Evolutionary conservation across 768 basidiomycete species (phyloP), one percentile per base, ranked within the genome.

Genomic region (Termitomyces sp.): DNA sequence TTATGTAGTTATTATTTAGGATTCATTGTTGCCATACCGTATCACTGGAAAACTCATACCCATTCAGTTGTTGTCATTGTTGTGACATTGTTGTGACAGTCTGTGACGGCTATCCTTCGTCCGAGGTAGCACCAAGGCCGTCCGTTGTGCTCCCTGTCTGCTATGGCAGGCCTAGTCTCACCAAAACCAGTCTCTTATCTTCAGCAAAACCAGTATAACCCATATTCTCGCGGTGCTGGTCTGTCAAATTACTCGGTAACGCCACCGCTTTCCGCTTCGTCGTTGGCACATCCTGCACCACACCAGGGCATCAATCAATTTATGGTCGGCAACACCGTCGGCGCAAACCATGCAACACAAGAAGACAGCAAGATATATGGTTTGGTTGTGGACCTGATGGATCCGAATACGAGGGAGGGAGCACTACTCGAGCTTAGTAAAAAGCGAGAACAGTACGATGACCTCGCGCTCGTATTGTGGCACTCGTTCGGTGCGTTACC

Each of bases 361-460:
- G 82, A 82, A 56, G 82, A 84, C 57, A 70, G 71, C 64, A 95
- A 97, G 77, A 97, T 99, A 44, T 96, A 94, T 72, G 78, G 80
- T 12, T 82, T 98, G 53, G 95, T 98, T 59, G 86, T 94, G 63
- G 92, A 96, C 57, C 76, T 96, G 27, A 82, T 91, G 79, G 88
- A 93, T 67, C 86, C 89, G 1, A 82, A 78, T 55, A 84, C 88
- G n/a, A 82, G 96, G 61, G 97, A 99, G 69, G 81, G 81, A 2
- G 96, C 97, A 2, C 77, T 99, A 49, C 80, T 98, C 54, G 97
- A 99, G 75, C 79, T 99, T 67, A 96, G 93, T 77, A 98, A 99
- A 82, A 98, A 98, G 79, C 80, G 97, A 62, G 97, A 98, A 75
- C 95, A 98, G 73, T 98, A 96, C 69, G 97, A 99, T 70, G 95